Conservation (phyloP, 257 asterid genomes). For the Solanum paucissectum region DNA sequence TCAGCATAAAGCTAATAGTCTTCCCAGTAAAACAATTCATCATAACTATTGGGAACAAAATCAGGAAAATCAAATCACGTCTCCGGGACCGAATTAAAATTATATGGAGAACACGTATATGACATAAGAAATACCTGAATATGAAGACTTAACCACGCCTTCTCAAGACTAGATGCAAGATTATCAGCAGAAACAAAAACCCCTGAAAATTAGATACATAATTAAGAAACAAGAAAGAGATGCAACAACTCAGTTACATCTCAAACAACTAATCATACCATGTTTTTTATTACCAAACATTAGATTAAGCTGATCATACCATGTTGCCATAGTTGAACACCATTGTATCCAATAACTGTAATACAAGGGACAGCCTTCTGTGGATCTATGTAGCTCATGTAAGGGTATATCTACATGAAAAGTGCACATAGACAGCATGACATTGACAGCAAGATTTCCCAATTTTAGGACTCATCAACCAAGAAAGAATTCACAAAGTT, state of each 20-base stretch:
- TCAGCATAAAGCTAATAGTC: not conserved
- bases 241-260: not conserved
- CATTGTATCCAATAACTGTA: slow-evolving; percentile 82
- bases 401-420: slow-evolving; percentile 21
- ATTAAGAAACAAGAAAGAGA: not conserved
- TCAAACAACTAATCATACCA: slow-evolving; percentile 28
- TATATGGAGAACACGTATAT: not conserved
- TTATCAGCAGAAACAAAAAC: slow-evolving; percentile 62
- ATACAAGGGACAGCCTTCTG: slow-evolving; percentile 69
- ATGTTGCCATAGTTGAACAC: slow-evolving; percentile 66
- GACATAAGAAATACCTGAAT: slow-evolving; percentile 49
- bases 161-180: slow-evolving; percentile 71
- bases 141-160: slow-evolving; percentile 88
- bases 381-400: slow-evolving; percentile 54
- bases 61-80: not conserved
- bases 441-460: not conserved
- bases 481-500: not conserved
- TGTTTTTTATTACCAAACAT: slow-evolving; percentile 6
- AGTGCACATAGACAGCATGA: not conserved
- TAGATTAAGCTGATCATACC: slow-evolving; percentile 28
- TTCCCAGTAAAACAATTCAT: not conserved
- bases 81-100: not conserved
- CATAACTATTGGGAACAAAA: not conserved
- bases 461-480: not conserved
- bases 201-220: slow-evolving; percentile 24